These are phyloP conservation scores for Fusarium sp. DNA, from an alignment of 2,329 filamentous ascomycete genomes.

Conservation along the genomic window DNA sequence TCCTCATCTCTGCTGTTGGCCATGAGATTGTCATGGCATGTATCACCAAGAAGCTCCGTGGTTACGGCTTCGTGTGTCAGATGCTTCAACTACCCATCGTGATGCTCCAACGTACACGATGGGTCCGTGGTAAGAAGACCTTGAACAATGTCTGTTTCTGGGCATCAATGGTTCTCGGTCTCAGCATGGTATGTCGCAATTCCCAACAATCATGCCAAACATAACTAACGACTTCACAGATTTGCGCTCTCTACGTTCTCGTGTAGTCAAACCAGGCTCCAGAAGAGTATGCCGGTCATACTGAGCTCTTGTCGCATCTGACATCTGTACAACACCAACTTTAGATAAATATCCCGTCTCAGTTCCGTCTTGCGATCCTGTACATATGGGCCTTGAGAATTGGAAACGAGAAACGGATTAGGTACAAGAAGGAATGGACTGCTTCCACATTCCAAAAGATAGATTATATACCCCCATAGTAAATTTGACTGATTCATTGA, in stretches of 20 bases:
- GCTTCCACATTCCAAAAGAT: background rate
- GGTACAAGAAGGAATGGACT: background rate
- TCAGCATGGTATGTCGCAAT: constrained; percentile 73
- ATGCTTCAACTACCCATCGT: constrained; percentile 98
- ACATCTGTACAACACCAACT: background rate
- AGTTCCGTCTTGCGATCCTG: background rate
- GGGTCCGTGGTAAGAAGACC: constrained; percentile 77
- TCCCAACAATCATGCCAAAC: background rate
- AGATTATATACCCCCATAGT: constrained; percentile 31
- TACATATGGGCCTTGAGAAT: background rate
- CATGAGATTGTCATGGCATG: constrained; percentile 98
- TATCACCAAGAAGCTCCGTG: constrained; percentile 95
- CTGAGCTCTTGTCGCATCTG: background rate
- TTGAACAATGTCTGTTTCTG: constrained; percentile 92
- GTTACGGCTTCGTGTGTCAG: constrained; percentile 93
- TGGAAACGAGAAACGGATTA: background rate
- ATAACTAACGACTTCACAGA: constrained; percentile 48
- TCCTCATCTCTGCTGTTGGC: constrained; percentile 86
- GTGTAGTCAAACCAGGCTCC: constrained; percentile 46
- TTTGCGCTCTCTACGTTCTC: constrained; percentile 64
- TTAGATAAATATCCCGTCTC: too few relatives aligned
- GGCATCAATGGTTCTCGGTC: constrained; percentile 88
- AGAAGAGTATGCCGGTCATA: constrained; percentile 12
- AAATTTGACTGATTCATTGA: background rate
- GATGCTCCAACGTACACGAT: constrained; percentile 83